phyloP scores from a whole-genome alignment of 2,329 filamentous ascomycete genomes.

The Metarhizium sp. region DNA sequence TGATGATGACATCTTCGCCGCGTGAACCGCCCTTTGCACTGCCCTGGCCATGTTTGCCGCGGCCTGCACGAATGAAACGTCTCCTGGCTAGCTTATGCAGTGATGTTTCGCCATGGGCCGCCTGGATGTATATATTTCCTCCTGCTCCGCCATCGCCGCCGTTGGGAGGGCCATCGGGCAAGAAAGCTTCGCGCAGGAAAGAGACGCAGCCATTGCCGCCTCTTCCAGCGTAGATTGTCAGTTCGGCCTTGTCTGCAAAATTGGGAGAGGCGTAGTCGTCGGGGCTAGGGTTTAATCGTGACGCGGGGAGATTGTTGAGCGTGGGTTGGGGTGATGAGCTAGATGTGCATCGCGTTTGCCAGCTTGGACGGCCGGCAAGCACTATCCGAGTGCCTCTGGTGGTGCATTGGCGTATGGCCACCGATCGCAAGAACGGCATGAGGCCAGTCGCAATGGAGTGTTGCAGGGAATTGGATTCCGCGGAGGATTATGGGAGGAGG shows the following conservation, averaged over 20 bases:
- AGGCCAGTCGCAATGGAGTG: neutral
- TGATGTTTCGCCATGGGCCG: constrained; percentile 81
- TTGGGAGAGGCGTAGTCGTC: constrained; percentile 75
- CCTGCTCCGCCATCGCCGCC: constrained; percentile 90
- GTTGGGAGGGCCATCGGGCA: constrained; percentile 83
- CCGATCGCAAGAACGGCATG: constrained; percentile 6
- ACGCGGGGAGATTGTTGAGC: constrained; percentile 30
- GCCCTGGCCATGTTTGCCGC: constrained; percentile 71
- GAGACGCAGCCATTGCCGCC: constrained; percentile 93
- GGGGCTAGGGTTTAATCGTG: constrained; percentile 69
- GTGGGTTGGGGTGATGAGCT: constrained; percentile 13
- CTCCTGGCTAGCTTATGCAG: constrained; percentile 81
- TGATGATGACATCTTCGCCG: constrained; percentile 79
- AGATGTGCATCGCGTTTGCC: constrained; percentile 1
- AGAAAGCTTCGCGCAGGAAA: constrained; percentile 83
- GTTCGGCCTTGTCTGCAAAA: constrained; percentile 77
- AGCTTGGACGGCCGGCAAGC: neutral
- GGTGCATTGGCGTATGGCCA: constrained; percentile 3
- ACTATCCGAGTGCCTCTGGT: neutral
- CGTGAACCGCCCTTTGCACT: constrained; percentile 64
- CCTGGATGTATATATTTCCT: constrained; percentile 90
- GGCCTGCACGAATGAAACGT: constrained; percentile 63
- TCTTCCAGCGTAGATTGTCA: constrained; percentile 67
- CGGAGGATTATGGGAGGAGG: neutral
- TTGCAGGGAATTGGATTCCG: neutral